A percentile compares a stretch with the other conserved stretches of the same genome.
phyloP scores from a whole-genome alignment of 2,329 filamentous ascomycete genomes.

The Hypoxylon sp. region DNA sequence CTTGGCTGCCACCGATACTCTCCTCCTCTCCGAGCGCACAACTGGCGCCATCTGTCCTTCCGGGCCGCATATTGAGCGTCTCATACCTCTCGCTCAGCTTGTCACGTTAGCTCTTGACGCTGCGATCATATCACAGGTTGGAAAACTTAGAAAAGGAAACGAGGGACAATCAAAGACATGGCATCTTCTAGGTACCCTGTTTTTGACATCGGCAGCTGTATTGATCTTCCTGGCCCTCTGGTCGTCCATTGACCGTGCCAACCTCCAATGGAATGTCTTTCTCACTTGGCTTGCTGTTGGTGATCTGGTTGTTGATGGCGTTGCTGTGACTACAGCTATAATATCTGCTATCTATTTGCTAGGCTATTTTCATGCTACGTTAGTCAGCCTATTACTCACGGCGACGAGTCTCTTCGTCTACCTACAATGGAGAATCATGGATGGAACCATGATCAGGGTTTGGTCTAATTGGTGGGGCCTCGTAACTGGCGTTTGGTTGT shows the following conservation, averaged over 20 bases:
- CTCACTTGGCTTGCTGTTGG: conserved; percentile 50
- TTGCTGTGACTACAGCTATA: conserved; percentile 45
- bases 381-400: conserved; percentile 50
- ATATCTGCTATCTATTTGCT: conserved; percentile 52
- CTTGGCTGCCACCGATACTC: conserved; percentile 50
- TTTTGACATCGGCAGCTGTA: conserved; percentile 46
- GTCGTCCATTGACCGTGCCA: conserved; percentile 50
- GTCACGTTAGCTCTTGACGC: conserved; percentile 53
- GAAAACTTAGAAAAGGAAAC: conserved; percentile 49
- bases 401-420: conserved; percentile 48
- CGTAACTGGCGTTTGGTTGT: conserved; percentile 43
- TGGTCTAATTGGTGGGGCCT: conserved; percentile 48
- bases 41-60: conserved; percentile 54
- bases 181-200: conserved; percentile 45
- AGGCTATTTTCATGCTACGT: conserved; percentile 48
- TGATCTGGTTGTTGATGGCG: conserved; percentile 54
- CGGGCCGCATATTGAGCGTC: conserved; percentile 48
- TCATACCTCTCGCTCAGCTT: conserved; percentile 53
- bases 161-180: conserved; percentile 48
- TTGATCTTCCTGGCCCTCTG: conserved; percentile 50
- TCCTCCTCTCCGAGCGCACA: conserved; percentile 47
- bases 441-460: conserved; percentile 46
- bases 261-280: conserved; percentile 53
- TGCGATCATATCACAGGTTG: conserved; percentile 50
- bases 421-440: conserved; percentile 46